Evolutionary conservation across 2,329 filamentous ascomycete species (phyloP), one percentile per base, ranked within the genome.

Genomic region (Fusarium udum): DNA sequence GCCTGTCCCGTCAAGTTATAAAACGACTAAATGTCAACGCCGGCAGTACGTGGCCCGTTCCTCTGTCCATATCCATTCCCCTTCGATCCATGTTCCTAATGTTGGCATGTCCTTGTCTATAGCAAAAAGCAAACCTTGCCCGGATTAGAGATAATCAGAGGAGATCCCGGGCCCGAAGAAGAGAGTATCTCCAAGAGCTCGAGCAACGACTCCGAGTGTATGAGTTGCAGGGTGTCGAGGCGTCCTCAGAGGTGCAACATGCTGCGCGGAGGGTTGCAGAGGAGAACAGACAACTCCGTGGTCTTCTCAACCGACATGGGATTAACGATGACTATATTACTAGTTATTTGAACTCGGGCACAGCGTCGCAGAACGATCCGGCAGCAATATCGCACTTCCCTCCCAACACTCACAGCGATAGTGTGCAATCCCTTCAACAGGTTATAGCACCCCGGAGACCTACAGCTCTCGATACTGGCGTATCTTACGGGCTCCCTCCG

Each of bases 121-220:
- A 83, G 82, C 81, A 83, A 72, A 82, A 80, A 69, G 81, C 81
- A 69, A 84, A 84, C 64, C 77, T 84, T 75, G 82, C 82, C 70
- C 90, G 92, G 65, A 91, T 94, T 74, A 88, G 92, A 72, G 91
- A 95, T 77, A 95, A 95, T 77, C 93, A 95, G 79, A 87, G 92
- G 63, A 90, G 92, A 70, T 93, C 91, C n/a, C 90, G 93, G 60
- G 92, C 92, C 51, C 88, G 92, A 40, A 87, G 91, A 72, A 93
- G 92, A 83, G 92, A 93, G 78, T 94, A 95, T 78, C 83, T 94
- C 43, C 85, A 90, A 69, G 91, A 92, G 62, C 87, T 94, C 34
- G 92, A 95, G 81, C 83, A 87, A 61, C 90, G 89, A 67, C 76
- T 83, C 40, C 87, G 90, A 52, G 82, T 83, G 59, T 93, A 88